Conservation (phyloP, 164 flowering plant genomes). For the Magnolia changhungtana region DNA sequence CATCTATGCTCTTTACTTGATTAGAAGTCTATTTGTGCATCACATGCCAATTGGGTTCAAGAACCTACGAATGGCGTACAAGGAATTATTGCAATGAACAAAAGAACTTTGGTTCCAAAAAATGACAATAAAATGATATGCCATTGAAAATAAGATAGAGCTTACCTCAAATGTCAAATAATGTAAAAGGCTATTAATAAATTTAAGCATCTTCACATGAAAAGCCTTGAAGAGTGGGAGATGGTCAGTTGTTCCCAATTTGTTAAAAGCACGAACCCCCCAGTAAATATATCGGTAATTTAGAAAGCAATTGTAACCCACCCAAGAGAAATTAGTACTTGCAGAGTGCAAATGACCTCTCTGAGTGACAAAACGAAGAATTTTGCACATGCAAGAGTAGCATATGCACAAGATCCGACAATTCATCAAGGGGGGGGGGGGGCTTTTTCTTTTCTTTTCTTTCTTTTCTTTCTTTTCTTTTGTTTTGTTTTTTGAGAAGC, state of each 20-base stretch:
- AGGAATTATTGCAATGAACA: not conserved
- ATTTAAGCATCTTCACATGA: slow-evolving; percentile 94
- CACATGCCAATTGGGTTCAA: slow-evolving; percentile 96
- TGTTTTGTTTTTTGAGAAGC: too few species aligned
- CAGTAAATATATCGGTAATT: slow-evolving; percentile 17
- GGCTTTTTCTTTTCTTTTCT: too few species aligned
- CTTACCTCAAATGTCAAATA: slow-evolving; percentile 91
- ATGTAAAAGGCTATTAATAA: slow-evolving; percentile 86
- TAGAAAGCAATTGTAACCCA: too few species aligned
- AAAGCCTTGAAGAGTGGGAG: slow-evolving; percentile 76
- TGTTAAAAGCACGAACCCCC: slow-evolving; percentile 73
- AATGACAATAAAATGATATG: not conserved
- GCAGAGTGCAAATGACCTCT: too few species aligned
- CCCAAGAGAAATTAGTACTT: too few species aligned
- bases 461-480: too few species aligned
- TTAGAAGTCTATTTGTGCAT: slow-evolving; percentile 75
- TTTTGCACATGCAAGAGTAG: too few species aligned
- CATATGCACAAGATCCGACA: too few species aligned
- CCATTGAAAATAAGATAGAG: slow-evolving; percentile 6
- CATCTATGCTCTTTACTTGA: slow-evolving; percentile 92
- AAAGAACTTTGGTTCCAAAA: not conserved
- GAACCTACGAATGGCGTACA: slow-evolving; percentile 43
- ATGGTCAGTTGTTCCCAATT: slow-evolving; percentile 72
- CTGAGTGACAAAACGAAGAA: too few species aligned
- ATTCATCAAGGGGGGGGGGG: too few species aligned